These are phyloP conservation scores for Chaetoceros muelleri DNA, from an alignment of 108 stramenopile genomes.

Conservation along the genomic window DNA sequence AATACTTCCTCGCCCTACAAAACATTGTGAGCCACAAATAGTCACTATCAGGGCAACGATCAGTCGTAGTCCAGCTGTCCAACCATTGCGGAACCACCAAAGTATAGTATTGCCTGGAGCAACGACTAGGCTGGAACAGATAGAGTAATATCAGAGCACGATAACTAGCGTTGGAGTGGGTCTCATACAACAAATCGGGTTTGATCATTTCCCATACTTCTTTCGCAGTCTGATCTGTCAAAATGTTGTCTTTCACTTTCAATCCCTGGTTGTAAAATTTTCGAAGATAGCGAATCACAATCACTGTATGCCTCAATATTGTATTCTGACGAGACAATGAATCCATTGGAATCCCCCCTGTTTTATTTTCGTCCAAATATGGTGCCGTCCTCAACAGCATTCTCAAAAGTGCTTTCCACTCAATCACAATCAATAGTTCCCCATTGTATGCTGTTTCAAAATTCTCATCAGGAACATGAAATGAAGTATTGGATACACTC, in stretches of 20 bases:
- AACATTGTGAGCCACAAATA: slow-evolving; percentile 78
- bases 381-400: slow-evolving; percentile 75
- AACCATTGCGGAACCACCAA: slow-evolving; percentile 42
- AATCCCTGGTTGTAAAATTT: slow-evolving; percentile 76
- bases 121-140: slow-evolving; percentile 73
- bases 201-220: slow-evolving; percentile 62
- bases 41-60: slow-evolving; percentile 82
- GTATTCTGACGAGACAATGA: slow-evolving; percentile 44
- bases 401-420: slow-evolving; percentile 54
- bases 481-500: slow-evolving; percentile 59
- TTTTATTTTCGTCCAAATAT: slow-evolving; percentile 71
- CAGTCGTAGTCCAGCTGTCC: slow-evolving; percentile 70
- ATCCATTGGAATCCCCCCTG: slow-evolving; percentile 32
- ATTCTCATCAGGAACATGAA: slow-evolving; percentile 6
- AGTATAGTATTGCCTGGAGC: slow-evolving; percentile 43
- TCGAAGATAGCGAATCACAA: slow-evolving; percentile 62
- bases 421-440: slow-evolving; percentile 43
- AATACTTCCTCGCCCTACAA: slow-evolving; percentile 67
- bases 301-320: slow-evolving; percentile 52
- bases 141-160: slow-evolving; percentile 65
- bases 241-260: slow-evolving; percentile 9
- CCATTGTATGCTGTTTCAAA: background rate
- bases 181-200: slow-evolving; percentile 55
- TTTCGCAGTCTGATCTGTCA: slow-evolving; percentile 38
- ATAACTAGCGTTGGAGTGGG: slow-evolving; percentile 79